These are phyloP conservation scores for Arachis hypogaea DNA, from an alignment of 306 rosid genomes.

Conservation along the genomic window DNA sequence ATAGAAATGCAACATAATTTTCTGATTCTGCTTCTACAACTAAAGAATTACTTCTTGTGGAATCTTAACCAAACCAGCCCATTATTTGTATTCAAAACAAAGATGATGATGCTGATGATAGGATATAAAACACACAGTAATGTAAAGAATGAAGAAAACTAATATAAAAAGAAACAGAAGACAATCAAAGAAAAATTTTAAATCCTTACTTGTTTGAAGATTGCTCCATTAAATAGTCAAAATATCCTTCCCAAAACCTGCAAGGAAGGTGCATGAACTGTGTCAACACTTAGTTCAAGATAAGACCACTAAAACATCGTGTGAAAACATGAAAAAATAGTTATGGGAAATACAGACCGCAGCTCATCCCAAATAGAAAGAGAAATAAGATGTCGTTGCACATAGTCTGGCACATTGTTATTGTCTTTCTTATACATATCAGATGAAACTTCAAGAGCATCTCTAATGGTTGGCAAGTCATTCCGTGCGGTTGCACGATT, in stretches of 20 bases:
- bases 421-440: constrained; percentile 90
- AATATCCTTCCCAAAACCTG: constrained; percentile 99
- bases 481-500: constrained; percentile 87
- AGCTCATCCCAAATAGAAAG: constrained; percentile 95
- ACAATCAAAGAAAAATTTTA: constrained; percentile 13
- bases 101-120: too few relatives aligned
- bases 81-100: not conserved
- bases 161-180: constrained; percentile 13
- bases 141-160: constrained; percentile 27
- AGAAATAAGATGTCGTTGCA: constrained; percentile 95
- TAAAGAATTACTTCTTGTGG: too few relatives aligned
- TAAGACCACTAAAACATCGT: not conserved
- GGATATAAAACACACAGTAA: not conserved
- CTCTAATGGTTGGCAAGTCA: constrained; percentile 83
- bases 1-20: too few relatives aligned
- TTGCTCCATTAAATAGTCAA: constrained; percentile 89
- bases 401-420: constrained; percentile 80
- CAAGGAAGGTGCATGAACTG: constrained; percentile 37
- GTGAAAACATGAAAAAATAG: constrained; percentile 30
- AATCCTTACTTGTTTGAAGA: constrained; percentile 78
- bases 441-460: constrained; percentile 98
- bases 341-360: constrained; percentile 58
- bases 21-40: too few relatives aligned
- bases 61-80: too few relatives aligned
- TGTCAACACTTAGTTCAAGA: constrained; percentile 26